A percentile compares a stretch with the other conserved stretches of the same genome.
These are phyloP conservation scores for Dactylellina leptospora DNA, from an alignment of 2,329 filamentous ascomycete genomes.

Conservation along the genomic window DNA sequence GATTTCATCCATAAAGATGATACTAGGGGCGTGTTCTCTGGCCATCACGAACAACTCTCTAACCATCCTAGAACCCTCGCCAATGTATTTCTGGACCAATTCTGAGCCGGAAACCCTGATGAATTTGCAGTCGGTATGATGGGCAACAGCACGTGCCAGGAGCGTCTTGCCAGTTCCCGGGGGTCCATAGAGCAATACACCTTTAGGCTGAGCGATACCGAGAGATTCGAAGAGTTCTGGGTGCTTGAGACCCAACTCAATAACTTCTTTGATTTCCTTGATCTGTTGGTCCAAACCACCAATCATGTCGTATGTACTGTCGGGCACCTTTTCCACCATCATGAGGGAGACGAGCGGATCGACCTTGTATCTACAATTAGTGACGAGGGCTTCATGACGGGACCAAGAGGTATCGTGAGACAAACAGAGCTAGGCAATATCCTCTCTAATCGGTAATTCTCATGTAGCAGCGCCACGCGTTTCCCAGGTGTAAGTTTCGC, in stretches of 20 bases:
- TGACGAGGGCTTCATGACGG: too few relatives aligned
- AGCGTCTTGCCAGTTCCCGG: constrained; percentile 97
- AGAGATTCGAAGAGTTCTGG: constrained; percentile 99
- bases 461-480: constrained; percentile 93
- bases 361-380: too few relatives aligned
- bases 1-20: constrained; percentile 99
- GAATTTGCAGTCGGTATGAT: constrained; percentile 99
- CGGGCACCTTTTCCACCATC: constrained; percentile 99
- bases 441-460: constrained; percentile 98
- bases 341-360: constrained; percentile 98
- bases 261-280: constrained; percentile 99
- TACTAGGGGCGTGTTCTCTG: constrained; percentile 93
- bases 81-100: constrained; percentile 98
- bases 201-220: constrained; percentile 97
- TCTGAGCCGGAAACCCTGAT: constrained; percentile 96
- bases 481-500: constrained; percentile 96
- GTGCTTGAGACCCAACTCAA: constrained; percentile 97
- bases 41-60: constrained; percentile 99
- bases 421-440: constrained; percentile 88
- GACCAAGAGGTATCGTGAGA: neutral
- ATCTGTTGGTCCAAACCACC: constrained; percentile 98
- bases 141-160: constrained; percentile 90
- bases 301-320: constrained; percentile 99
- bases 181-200: constrained; percentile 93
- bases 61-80: constrained; percentile 97